phyloP scores from a whole-genome alignment of 73 alveolate genomes.

The Tetrahymena malaccensis region DNA sequence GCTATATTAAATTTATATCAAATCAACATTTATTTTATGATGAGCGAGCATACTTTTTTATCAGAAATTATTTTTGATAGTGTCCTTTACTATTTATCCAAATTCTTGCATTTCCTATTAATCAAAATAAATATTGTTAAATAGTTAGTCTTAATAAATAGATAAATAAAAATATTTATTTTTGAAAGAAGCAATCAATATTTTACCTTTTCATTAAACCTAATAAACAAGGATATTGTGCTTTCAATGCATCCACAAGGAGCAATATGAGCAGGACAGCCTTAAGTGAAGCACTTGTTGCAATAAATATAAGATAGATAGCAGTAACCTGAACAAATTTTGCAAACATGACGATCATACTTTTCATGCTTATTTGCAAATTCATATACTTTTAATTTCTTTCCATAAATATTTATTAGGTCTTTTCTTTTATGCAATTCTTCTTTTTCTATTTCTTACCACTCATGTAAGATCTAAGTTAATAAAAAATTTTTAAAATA shows the following conservation, averaged over 20 bases:
- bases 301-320: conserved; percentile 20
- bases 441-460: neutral
- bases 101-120: neutral
- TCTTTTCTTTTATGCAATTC: conserved; percentile 3
- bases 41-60: neutral
- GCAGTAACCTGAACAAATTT: conserved; percentile 22
- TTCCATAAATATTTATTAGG: neutral
- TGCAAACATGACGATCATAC: conserved; percentile 35
- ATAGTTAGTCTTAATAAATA: no score
- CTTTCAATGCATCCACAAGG: conserved; percentile 17
- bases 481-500: neutral
- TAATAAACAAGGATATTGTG: neutral
- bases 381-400: conserved; percentile 1
- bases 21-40: no score
- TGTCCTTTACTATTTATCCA: neutral
- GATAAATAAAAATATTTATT: no score
- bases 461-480: conserved; percentile 9
- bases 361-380: conserved; percentile 22
- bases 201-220: conserved; percentile 10
- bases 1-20: no score
- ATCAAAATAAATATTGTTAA: no score
- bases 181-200: no score
- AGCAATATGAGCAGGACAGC: conserved; percentile 22
- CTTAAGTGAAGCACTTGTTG: conserved; percentile 33
- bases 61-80: neutral